phyloP scores from a whole-genome alignment of 441 rosid genomes.

The Euphorbia schlechtendalii region DNA sequence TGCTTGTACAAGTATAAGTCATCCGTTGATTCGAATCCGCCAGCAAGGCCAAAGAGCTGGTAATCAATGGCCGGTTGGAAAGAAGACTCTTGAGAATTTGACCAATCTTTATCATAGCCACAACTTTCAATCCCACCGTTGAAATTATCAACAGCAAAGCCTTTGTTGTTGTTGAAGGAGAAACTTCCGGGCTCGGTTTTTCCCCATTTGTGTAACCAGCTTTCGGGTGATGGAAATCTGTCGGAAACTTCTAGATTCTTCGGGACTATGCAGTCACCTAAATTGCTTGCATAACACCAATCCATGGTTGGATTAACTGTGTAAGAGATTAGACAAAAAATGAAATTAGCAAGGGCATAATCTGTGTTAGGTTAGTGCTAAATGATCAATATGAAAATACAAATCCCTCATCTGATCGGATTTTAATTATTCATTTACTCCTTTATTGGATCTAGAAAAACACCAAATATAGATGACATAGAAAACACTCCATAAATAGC shows the following conservation, averaged over 20 bases:
- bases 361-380: neutral
- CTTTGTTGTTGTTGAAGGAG: constrained; percentile 26
- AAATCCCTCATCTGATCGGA: neutral
- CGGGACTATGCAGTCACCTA: constrained; percentile 53
- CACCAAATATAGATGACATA: no score
- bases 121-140: constrained; percentile 27
- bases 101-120: constrained; percentile 17
- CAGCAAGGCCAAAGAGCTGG: constrained; percentile 37
- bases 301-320: constrained; percentile 46
- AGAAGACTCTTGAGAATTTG: constrained; percentile 24
- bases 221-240: constrained; percentile 38
- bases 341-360: no score
- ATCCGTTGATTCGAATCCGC: constrained; percentile 42
- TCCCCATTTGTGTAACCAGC: constrained; percentile 58
- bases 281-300: constrained; percentile 32
- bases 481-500: no score
- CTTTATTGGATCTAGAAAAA: no score
- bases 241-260: constrained; percentile 41
- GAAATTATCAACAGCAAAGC: constrained; percentile 20
- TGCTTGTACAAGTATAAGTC: constrained; percentile 48
- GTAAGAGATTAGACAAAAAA: neutral
- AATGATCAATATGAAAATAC: neutral
- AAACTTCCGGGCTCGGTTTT: constrained; percentile 27
- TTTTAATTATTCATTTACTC: neutral
- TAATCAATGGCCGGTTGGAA: constrained; percentile 22